Conservation (phyloP, 768 basidiomycete species). For the Pisolithus sp. region DNA sequence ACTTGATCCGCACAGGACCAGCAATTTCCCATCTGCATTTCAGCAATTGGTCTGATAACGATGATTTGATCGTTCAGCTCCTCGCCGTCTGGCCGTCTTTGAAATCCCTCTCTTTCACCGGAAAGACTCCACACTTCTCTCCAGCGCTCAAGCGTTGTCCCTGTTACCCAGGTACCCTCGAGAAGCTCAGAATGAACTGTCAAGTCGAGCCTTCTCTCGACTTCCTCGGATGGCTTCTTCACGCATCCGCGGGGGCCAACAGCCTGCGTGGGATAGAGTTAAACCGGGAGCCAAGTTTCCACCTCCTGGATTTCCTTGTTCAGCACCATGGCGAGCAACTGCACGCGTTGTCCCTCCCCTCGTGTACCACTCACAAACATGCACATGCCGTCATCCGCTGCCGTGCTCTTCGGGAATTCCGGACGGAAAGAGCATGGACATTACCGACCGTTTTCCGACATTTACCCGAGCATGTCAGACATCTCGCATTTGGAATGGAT, state of each 20-base stretch:
- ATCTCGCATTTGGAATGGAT: constrained; percentile 57
- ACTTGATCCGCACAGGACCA: constrained; percentile 50
- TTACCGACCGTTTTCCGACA: constrained; percentile 40
- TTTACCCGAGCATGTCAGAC: constrained; percentile 44
- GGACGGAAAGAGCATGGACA: constrained; percentile 49
- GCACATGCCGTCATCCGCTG: constrained; percentile 43
- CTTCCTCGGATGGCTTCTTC: constrained; percentile 66
- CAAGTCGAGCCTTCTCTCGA: constrained; percentile 56
- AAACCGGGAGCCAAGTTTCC: constrained; percentile 51
- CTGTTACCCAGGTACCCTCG: constrained; percentile 38
- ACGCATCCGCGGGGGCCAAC: constrained; percentile 40
- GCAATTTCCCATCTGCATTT: constrained; percentile 48
- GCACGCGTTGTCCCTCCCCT: constrained; percentile 51
- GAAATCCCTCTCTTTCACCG: constrained; percentile 49
- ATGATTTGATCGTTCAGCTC: constrained; percentile 50
- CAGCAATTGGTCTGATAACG: constrained; percentile 67
- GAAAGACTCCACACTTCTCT: constrained; percentile 47
- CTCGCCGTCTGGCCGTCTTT: constrained; percentile 59
- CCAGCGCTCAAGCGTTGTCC: constrained; percentile 34
- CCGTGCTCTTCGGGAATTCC: constrained; percentile 44
- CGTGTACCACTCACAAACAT: constrained; percentile 43
- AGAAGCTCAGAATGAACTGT: constrained; percentile 57
- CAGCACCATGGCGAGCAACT: constrained; percentile 43
- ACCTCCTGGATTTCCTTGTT: constrained; percentile 51
- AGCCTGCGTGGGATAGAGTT: constrained; percentile 49